Base-by-base conservation (phyloP, 2,329 filamentous ascomycete genomes). In the Decorospora gaudefroyi region DNA sequence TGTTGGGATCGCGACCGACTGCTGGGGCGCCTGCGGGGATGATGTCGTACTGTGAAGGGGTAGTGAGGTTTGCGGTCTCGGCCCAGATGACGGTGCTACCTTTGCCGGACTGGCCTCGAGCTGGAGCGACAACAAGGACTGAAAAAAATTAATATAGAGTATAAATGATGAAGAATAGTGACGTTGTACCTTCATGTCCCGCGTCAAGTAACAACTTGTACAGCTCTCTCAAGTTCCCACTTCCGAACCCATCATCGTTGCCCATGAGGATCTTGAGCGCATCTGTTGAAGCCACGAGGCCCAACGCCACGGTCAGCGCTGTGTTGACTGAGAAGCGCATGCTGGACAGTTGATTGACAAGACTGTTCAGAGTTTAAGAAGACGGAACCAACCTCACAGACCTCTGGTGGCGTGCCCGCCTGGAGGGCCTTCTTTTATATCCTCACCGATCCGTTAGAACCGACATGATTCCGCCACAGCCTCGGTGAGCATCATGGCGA, bases 1-100 rank as follows among this genome's bases (percentile, higher is more conserved):
- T 77, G 13, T 64, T 59, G 9, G 78, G 78, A 51, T 82, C 78
- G 11, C 66, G 70, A 31, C 81, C 80, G 16, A 79, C 47, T 0
- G 75, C 74, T 3, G 76, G 76, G 1, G 73, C 68, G 4, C 77
- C 77, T 2, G 71, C 66, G 25, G 74, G 74, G 23, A 80, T 58
- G 25, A 78, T 65, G 49, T 70, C 63, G 63, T 71, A 80, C 43
- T 79, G 72, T 0, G 72, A 69, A 28, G 74, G 61, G 1, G 57
- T 41, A 3, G 69, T 70, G 27, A 79, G 67, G 21, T 71, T 74
- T n/a, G 68, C 61, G 8, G 65, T 61, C 19, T 65, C 71, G 1
- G 75, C 72, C 64, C 76, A 79, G 42, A 71, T 68, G 3, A 60
- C 55, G 9, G 70, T 72, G 23, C 74, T 74, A 33, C 74, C 76